Base-by-base conservation (phyloP, 441 rosid genomes). In the Syzygium malaccense region DNA sequence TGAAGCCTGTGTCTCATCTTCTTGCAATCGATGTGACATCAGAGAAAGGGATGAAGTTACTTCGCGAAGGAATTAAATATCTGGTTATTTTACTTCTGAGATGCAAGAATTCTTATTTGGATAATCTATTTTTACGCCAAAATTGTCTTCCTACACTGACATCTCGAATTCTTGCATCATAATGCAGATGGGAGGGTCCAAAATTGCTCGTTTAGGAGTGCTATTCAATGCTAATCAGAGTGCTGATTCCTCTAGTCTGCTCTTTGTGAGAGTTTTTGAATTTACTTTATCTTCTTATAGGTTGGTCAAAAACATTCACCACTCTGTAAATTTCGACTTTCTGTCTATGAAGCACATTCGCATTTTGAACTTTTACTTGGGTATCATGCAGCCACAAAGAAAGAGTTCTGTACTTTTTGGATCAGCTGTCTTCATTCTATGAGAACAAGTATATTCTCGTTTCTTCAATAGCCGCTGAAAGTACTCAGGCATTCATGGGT, bases 1-100 rank as follows among this genome's bases (percentile, higher is more conserved):
- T 98, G 94, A 98, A 97, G 94, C 95, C 98, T 66, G 99, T 98
- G 86, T 96, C 99, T 89, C 99, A 98, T 95, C 97, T 96, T 93
- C 97, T 98, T 86, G 94, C 93, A 89, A 95, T 95, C 91, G 98
- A 96, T 90, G 89, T 96, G 86, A 87, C 96, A 87, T 94, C 97
- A 62, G 92, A 92, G 95, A 95, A 92, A 89, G 99, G 99, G 90
- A 91, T 94, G 88, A 97, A 96, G 91, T 92, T 98, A 92, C 95
- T 98, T 90, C 97, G 91, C 88, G 97, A 97, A 94, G 99, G 99
- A 92, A 91, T 98, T 75, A 94, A 87, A 87, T 98, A 95, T 93
- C 97, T 97, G 98, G 99, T 98, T 86, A 89, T 91, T 90, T 85
- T 85, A 26, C 57, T 85, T 85, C 87, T 55, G 56, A 85, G 64